Evolutionary conservation across 2,329 filamentous ascomycete genomes (phyloP), one percentile per base, ranked within the genome.

Genomic region (Calonectria naviculata): DNA sequence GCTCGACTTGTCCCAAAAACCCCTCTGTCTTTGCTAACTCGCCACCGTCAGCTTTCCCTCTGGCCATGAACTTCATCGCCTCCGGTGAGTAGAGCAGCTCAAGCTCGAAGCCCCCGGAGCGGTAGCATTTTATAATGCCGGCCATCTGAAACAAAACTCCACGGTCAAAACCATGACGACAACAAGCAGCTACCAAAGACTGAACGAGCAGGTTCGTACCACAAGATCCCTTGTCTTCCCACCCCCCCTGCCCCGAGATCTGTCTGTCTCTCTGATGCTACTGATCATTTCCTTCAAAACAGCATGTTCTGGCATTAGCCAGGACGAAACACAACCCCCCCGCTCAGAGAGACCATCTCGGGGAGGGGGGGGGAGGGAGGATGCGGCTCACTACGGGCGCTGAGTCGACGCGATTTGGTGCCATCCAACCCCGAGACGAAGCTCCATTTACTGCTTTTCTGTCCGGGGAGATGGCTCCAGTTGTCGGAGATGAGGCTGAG

Each of bases 11-110:
- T 3, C n/a, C 38, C 21, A 17, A 44, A 10, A 12, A 34, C 6
- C 21, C 10, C 12, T 29, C 28, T n/a, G n/a, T n/a, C n/a, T n/a
- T 29, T 58, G 15, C 52, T 58, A 38, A 58, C 52, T 8, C 52
- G 1, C 15, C 10, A 15, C n/a, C 49, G 21, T 19, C 31, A 97
- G 94, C 93, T 75, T 85, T 95, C 75, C 94, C 94, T 78, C 86
- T 97, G 84, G 93, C 94, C 83, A 88, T 97, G 81, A 97, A 97
- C 86, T 97, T 97, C 87, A 94, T 97, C 86, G 94, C 94, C 83
- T 94, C 94, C 87, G 93, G 94, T 97, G 91, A 96, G 94, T 96
- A 84, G 83, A 83, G 82, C 78, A 81, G 80, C 80, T 26, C 81
- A 80, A 80, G 72, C 75, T 72, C 58, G 42, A 21, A 38, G 65